Base-by-base conservation (phyloP, 257 asterid species). In the Parsonsia alboflavescens region DNA sequence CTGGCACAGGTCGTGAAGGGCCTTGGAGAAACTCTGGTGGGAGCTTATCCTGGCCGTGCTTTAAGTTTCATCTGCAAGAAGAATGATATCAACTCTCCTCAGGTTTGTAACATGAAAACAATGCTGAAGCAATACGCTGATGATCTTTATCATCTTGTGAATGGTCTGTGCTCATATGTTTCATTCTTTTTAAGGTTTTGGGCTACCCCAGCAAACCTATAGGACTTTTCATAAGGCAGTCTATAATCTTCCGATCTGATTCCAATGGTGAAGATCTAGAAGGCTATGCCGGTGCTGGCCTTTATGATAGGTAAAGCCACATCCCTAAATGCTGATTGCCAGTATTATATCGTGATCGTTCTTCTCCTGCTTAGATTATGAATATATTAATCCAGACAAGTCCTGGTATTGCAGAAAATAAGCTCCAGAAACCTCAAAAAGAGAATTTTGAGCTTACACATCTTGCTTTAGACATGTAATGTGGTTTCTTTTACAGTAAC, bases 41-140 rank as follows among this genome's bases (percentile, higher is more conserved):
- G 99, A 82, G 99, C 98, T 75, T 95, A 95, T 80, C 99, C 99
- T 30, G 99, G 99, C 30, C 99, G 99, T 80, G 97, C 99, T 65
- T 85, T 92, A 87, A 95, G 99, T 88, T 95, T 90, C 80, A 73
- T 85, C 83, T 90, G 94, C 97, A 92, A 90, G 88, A 95, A 92
- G 82, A 88, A 73, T 67, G 85, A 88, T 81, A 96, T 95, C 80
- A 75, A 78, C 78, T 89, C 96, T 75, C 96, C 98, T 50, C 82
- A 82, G 89, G 99, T 90, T 80, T 76, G 76, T 78, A 68, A 49
- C 30, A 5, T 17, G 15, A 28, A 45, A 48, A 46, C 7, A 13
- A 8, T 45, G 21, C 10, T 46, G 62, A 50, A 10, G 3, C 41
- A 62, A 16, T 16, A 30, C 1, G 19, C 70, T 39, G 30, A 17